Evolutionary conservation across 305 asterid species (phyloP).

Genomic region (Salvia sclarea): DNA sequence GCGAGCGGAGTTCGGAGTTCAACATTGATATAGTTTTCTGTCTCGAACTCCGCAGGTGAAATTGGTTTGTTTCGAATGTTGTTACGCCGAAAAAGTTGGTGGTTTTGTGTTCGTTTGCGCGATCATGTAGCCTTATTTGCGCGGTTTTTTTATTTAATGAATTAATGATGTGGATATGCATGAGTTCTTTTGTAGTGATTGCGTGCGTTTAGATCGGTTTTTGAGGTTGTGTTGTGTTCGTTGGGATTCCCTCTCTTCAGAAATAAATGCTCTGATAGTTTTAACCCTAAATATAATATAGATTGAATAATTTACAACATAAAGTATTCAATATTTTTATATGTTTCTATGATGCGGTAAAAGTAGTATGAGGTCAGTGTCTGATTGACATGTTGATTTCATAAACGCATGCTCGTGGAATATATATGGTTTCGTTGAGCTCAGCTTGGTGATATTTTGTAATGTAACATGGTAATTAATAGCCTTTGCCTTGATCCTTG

Average conservation of each 20-base stretch:
- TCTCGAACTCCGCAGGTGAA: constrained; percentile 41
- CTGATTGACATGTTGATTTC: constrained; percentile 9
- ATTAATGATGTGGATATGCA: constrained; percentile 16
- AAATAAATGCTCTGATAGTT: background rate
- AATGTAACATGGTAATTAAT: constrained; percentile 1
- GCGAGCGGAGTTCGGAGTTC: constrained; percentile 40
- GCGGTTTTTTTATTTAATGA: background rate
- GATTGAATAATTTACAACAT: background rate
- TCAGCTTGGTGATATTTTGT: constrained; percentile 7
- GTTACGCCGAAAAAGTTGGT: background rate
- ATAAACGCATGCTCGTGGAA: constrained; percentile 8
- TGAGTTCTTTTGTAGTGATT: background rate
- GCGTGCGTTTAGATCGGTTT: constrained; percentile 7
- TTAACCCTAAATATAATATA: background rate
- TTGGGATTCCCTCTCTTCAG: background rate
- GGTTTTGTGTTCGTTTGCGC: constrained; percentile 20
- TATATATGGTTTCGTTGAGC: constrained; percentile 15
- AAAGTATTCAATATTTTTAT: background rate
- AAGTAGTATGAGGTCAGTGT: constrained; percentile 3
- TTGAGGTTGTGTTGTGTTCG: background rate
- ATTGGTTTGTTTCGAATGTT: background rate
- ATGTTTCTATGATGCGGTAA: background rate
- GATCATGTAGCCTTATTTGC: constrained; percentile 13
- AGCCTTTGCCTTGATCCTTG: constrained; percentile 15
- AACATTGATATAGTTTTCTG: constrained; percentile 22